Conservation (phyloP, 352 stramenopile species). For the Elongisporangium undulatum region DNA sequence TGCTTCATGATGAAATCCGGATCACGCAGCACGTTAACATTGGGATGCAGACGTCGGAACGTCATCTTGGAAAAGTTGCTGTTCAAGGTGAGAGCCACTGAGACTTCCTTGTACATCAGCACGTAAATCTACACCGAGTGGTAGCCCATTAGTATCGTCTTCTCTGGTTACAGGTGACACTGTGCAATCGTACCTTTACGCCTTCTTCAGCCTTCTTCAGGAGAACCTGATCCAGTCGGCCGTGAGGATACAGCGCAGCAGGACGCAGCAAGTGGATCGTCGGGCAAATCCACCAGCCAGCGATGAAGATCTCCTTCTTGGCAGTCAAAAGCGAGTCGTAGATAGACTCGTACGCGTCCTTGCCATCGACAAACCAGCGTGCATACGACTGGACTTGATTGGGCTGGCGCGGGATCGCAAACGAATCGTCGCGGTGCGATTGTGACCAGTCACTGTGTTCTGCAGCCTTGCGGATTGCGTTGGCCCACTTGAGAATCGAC, state of each 20-base stretch:
- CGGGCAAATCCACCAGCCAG: constrained; percentile 88
- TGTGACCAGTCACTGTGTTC: constrained; percentile 77
- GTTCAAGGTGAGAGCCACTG: constrained; percentile 79
- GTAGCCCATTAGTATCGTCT: background rate
- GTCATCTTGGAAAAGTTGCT: constrained; percentile 76
- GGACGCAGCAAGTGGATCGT: constrained; percentile 79
- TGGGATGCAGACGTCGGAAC: constrained; percentile 61
- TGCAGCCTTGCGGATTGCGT: constrained; percentile 68
- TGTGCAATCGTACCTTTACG: constrained; percentile 30
- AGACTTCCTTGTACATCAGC: constrained; percentile 90
- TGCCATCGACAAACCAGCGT: constrained; percentile 83
- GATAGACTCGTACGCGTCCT: constrained; percentile 69
- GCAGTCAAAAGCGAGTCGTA: constrained; percentile 57
- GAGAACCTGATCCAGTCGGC: constrained; percentile 58
- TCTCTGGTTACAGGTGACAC: background rate
- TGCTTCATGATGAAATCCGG: constrained; percentile 88
- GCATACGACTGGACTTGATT: constrained; percentile 58
- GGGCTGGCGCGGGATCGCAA: constrained; percentile 65
- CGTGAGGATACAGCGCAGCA: constrained; percentile 47
- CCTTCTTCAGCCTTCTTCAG: constrained; percentile 73
- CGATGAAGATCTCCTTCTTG: constrained; percentile 88
- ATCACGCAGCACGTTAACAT: constrained; percentile 87
- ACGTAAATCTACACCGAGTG: constrained; percentile 65
- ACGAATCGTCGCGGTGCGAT: constrained; percentile 75
- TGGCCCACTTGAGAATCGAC: constrained; percentile 76